Base-by-base conservation (phyloP, 495 filamentous ascomycete genomes). In the Evernia prunastri region DNA sequence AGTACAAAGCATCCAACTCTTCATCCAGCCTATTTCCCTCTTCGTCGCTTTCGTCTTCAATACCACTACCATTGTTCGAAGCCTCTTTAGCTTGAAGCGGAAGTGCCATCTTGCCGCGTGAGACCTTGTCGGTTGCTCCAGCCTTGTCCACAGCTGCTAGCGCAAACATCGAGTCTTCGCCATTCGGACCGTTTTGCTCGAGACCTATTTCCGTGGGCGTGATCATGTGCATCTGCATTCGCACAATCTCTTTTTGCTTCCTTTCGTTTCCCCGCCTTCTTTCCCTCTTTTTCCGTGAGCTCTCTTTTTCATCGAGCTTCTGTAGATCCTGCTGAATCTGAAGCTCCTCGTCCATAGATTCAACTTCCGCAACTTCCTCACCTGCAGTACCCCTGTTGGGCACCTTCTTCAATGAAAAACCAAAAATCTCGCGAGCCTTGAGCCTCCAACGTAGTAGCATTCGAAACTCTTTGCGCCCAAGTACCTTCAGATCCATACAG, bases 141-240 rank as follows among this genome's bases (percentile, higher is more conserved):
- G 84, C 80, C 69, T 88, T 86, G 67, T 97, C 92, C 37, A 96
- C 81, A 17, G 82, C 72, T 71, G 90, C 93, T 36, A 97, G 80
- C 12, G 80, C 82, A 73, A 99, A 99, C 74, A 96, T 93, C 6
- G 85, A 80, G 53, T 89, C 89, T 23, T 87, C 84, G 10, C 90
- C 92, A 40, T 79, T 75, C 2, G 88, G 86, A 17, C 89, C 89
- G n/a, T 81, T 77, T 72, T 96, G 91, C 72, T 97, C 93, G 78
- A 94, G 87, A 67, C 94, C 94, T 67, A 98, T 95, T 65, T 98
- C 95, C 80, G 89, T 92, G 20, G 94, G 93, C 1, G 91, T 88
- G 20, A 86, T 90, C 95, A 98, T 97, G 74, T 96, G 85, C 79
- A 98, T 84, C 75, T 98, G 95, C 87, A 97, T 85, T 56, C 94